Percentiles rank a stretch among this genome's conserved stretches.
Evolutionary conservation across 768 basidiomycete genomes (phyloP).

Genomic region (Guyanaporus albipodus): DNA sequence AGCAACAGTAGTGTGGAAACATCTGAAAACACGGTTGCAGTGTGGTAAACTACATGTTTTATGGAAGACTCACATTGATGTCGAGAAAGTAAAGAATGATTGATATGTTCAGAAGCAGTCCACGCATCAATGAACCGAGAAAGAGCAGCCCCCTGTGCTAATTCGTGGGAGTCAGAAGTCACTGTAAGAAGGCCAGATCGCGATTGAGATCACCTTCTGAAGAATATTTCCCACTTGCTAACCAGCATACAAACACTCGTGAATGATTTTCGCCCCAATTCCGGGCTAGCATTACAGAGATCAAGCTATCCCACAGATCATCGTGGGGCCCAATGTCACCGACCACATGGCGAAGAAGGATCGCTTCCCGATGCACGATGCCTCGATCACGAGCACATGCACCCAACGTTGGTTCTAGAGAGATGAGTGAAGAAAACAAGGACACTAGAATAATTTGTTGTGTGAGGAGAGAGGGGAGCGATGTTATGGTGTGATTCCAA

Average conservation of each 20-base stretch:
- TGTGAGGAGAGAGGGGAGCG: conserved; percentile 46
- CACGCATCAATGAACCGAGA: conserved; percentile 56
- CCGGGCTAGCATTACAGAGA: conserved; percentile 48
- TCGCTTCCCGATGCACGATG: conserved; percentile 50
- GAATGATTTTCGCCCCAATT: conserved; percentile 59
- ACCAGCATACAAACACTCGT: conserved; percentile 69
- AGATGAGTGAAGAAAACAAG: conserved; percentile 47
- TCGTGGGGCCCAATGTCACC: conserved; percentile 44
- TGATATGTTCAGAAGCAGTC: conserved; percentile 75
- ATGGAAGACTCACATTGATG: conserved; percentile 64
- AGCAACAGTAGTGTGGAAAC: conserved; percentile 69
- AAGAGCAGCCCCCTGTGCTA: conserved; percentile 46
- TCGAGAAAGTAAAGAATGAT: conserved; percentile 66
- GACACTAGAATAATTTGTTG: conserved; percentile 59
- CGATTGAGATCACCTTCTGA: conserved; percentile 28
- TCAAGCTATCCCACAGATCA: conserved; percentile 49
- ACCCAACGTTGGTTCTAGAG: conserved; percentile 30
- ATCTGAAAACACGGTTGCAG: conserved; percentile 43
- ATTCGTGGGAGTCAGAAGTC: conserved; percentile 10
- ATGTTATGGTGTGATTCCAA: conserved; percentile 47
- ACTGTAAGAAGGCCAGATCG: background rate
- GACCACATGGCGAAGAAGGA: conserved; percentile 48
- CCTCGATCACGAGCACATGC: conserved; percentile 34
- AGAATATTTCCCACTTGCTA: conserved; percentile 42
- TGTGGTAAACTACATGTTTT: background rate